Base-by-base conservation (phyloP, 768 basidiomycete species). In the Boletus rubescentipes region DNA sequence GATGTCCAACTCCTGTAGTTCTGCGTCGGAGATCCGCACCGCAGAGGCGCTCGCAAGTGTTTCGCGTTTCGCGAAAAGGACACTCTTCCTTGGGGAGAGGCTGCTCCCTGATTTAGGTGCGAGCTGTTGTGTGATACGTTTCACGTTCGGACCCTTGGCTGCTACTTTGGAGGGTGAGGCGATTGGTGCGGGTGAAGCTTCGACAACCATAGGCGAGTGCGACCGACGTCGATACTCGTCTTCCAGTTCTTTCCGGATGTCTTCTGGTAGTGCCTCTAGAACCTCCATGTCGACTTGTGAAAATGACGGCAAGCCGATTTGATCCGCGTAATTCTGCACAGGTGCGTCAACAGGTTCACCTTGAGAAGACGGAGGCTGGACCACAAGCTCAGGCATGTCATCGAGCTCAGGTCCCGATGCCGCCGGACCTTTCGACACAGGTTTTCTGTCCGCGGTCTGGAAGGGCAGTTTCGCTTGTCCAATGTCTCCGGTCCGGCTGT, bases 261-360 rank as follows among this genome's bases (percentile, higher is more conserved):
- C 87, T 11, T 72, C 76, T 0, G 91, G 90, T 30, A 93, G 75
- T 2, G 85, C 86, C 35, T 85, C 78, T 47, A 89, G 82, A 2
- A 91, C 85, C 5, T 77, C 76, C 72, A 70, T 79, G 64, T 92
- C 90, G 10, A 92, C 76, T 64, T 92, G 89, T 0, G 89, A 90
- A 61, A 89, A 80, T 3, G 85, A 82, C 4, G 89, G 90, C 18
- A 89, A 73, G 35, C 80, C 79, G 3, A 76, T 23, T 23, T 56
- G 35, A 43, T 57, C 35, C 3, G 31, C 12, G 55, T 57, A 49
- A 67, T 39, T 57, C 18, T 50, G 63, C 16, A 18, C 32, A 23
- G 54, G 42, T 9, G 9, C 35, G 23, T 58, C 45, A 14, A 46
- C 51, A 45, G 44, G 60, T 20, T 67, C 62, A 7, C 69, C 67